Evolutionary conservation across 2,329 filamentous ascomycete genomes (phyloP).

Genomic region (Aureobasidium sp.): DNA sequence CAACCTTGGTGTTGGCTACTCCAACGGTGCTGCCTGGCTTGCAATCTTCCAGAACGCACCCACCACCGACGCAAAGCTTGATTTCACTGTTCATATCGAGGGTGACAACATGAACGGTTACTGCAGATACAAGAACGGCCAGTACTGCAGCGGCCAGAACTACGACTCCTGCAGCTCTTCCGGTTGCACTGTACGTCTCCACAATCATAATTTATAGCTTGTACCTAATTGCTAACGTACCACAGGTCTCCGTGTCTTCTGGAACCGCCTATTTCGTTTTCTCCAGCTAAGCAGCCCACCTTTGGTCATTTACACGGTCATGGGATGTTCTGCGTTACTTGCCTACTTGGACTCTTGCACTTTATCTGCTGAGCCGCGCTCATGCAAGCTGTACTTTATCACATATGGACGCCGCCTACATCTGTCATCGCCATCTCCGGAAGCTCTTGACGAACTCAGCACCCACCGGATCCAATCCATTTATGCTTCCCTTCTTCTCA

Average conservation of each 20-base stretch:
- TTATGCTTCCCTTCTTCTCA: not conserved
- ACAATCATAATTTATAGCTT: not conserved
- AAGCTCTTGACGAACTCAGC: not conserved
- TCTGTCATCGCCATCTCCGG: not conserved
- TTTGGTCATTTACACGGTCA: not conserved
- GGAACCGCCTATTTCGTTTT: slow-evolving; percentile 46
- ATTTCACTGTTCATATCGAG: slow-evolving; percentile 71
- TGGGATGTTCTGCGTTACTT: not conserved
- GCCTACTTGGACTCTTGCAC: not conserved
- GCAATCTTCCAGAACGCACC: slow-evolving; percentile 80
- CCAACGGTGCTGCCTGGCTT: slow-evolving; percentile 63
- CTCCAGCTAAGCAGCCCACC: slow-evolving; percentile 20
- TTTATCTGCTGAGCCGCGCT: slow-evolving; percentile 3
- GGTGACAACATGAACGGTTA: slow-evolving; percentile 54
- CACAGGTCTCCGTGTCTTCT: slow-evolving; percentile 43
- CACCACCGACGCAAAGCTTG: slow-evolving; percentile 60
- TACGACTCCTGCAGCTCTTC: slow-evolving; percentile 42
- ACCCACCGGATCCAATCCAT: not conserved
- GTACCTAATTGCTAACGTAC: slow-evolving; percentile 18
- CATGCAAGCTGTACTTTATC: slow-evolving; percentile 9
- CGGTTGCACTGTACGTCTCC: slow-evolving; percentile 73
- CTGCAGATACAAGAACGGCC: slow-evolving; percentile 61
- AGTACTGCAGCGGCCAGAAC: slow-evolving; percentile 49
- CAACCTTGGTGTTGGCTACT: slow-evolving; percentile 75
- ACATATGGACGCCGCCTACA: not conserved